Evolutionary conservation across 495 filamentous ascomycete genomes (phyloP), one percentile per base, ranked within the genome.

Genomic region (Parachaetomium inaequale): DNA sequence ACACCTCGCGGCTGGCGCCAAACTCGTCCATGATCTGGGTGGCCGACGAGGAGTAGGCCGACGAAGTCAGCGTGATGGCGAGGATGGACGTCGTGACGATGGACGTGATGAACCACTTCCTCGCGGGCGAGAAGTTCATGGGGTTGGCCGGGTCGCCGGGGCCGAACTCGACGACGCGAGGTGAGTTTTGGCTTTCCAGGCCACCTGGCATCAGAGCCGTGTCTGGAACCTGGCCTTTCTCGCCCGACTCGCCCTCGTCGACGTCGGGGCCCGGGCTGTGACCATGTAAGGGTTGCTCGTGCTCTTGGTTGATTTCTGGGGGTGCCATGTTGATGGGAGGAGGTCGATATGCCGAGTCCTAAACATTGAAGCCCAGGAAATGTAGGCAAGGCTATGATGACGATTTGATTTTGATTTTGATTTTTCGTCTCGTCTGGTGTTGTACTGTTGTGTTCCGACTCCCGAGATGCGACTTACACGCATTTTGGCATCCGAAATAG

Each of bases 51-150:
- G 88, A 76, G 64, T 87, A 93, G 15, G 89, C 89, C 0, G 88
- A 90, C 7, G 87, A 90, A 38, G 87, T 88, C 63, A 95, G 84
- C 19, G 90, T 78, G 25, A 93, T 88, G 28, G 86, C 85, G 49
- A 95, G 78, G 0, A 88, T 90, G n/a, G 87, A 82, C 42, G 88
- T 61, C 23, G 89, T 87, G 52, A 86, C 82, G 12, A 87, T 45
- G 45, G 82, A 64, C 1, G 88, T 88, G 60, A 88, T 82, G n/a
- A 69, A 68, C 89, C 89, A 93, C 74, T 93, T 93, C 71, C 10
- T 34, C 2, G 21, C 26, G 31, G 51, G 17, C n/a, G 28, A 11
- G 31, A 54, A 54, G 10, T 21, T 19, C 51, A 54, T 34, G 2
- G 51, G 51, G 51, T 54, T 54, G 51, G 28, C 5, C 31, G 51